phyloP scores from a whole-genome alignment of 441 rosid species.

The Omphalea diandra region DNA sequence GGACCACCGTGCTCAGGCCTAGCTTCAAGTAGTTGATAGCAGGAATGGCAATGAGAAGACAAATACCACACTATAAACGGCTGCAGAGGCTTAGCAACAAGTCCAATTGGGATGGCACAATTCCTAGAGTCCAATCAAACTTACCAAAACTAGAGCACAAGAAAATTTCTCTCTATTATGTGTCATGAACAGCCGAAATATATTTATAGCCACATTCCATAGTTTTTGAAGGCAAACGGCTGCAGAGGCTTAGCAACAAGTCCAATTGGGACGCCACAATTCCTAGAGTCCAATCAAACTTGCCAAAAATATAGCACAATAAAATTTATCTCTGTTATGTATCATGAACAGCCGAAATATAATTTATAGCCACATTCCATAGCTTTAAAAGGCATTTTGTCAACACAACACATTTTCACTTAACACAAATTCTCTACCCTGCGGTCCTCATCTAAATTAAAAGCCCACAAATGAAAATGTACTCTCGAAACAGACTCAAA shows the following conservation, averaged over 20 bases:
- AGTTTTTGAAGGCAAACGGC: background rate
- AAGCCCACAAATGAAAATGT: conserved; percentile 6
- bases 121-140: background rate
- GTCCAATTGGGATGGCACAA: background rate
- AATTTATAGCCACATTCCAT: conserved; percentile 13
- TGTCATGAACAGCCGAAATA: background rate
- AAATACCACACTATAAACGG: no score
- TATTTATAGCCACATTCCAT: conserved; percentile 14
- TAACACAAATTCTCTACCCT: conserved; percentile 16
- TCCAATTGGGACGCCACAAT: background rate
- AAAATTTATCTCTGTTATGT: background rate
- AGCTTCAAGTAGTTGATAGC: no score
- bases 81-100: background rate
- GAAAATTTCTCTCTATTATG: background rate
- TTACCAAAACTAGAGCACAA: no score
- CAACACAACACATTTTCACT: conserved; percentile 7
- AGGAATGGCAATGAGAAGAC: no score
- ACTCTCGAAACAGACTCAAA: conserved; percentile 18
- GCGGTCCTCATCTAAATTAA: conserved; percentile 14
- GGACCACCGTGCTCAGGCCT: no score
- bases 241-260: background rate
- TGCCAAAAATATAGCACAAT: background rate
- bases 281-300: background rate
- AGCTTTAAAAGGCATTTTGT: background rate
- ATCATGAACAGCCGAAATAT: background rate